These are phyloP conservation scores for Euptelea pleiosperma DNA, from an alignment of 164 flowering plant genomes.

Conservation along the genomic window DNA sequence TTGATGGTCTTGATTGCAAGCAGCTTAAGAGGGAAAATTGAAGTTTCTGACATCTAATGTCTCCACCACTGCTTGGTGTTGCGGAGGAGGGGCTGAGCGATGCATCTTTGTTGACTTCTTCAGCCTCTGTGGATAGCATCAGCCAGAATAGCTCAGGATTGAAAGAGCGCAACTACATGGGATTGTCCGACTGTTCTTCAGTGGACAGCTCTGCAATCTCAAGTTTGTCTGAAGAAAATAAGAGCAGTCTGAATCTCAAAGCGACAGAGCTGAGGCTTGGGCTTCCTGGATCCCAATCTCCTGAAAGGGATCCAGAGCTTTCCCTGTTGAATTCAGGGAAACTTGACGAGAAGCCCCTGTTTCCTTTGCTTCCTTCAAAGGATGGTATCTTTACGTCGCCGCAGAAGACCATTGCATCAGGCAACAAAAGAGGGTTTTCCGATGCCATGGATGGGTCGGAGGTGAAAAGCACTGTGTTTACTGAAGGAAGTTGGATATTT, in stretches of 20 bases:
- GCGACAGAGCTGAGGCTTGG: slow-evolving; percentile 96
- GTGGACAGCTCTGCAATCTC: slow-evolving; percentile 70
- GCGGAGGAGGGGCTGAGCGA: slow-evolving; percentile 52
- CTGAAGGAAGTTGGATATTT: slow-evolving; percentile 66
- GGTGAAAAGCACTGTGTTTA: slow-evolving; percentile 31
- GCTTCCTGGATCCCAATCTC: slow-evolving; percentile 89
- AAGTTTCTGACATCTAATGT: slow-evolving; percentile 25
- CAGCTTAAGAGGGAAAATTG: slow-evolving; percentile 12
- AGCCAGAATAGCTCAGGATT: slow-evolving; percentile 39
- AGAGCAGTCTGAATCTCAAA: slow-evolving; percentile 56
- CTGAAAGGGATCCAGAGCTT: slow-evolving; percentile 56
- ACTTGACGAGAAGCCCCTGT: slow-evolving; percentile 75
- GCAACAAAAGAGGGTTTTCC: slow-evolving; percentile 87
- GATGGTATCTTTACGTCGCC: slow-evolving; percentile 43
- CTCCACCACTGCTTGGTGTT: slow-evolving; percentile 44
- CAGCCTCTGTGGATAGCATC: slow-evolving; percentile 41
- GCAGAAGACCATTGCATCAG: slow-evolving; percentile 51
- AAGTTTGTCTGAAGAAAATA: slow-evolving; percentile 42
- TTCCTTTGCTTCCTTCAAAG: slow-evolving; percentile 67
- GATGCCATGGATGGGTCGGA: slow-evolving; percentile 71
- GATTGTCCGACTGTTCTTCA: slow-evolving; percentile 76
- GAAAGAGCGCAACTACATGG: slow-evolving; percentile 78
- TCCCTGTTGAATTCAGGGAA: slow-evolving; percentile 36
- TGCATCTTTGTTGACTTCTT: slow-evolving; percentile 40
- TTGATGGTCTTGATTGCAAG: slow-evolving; percentile 3